phyloP scores from a whole-genome alignment of 768 basidiomycete genomes.

The Panaeolus papilionaceus region DNA sequence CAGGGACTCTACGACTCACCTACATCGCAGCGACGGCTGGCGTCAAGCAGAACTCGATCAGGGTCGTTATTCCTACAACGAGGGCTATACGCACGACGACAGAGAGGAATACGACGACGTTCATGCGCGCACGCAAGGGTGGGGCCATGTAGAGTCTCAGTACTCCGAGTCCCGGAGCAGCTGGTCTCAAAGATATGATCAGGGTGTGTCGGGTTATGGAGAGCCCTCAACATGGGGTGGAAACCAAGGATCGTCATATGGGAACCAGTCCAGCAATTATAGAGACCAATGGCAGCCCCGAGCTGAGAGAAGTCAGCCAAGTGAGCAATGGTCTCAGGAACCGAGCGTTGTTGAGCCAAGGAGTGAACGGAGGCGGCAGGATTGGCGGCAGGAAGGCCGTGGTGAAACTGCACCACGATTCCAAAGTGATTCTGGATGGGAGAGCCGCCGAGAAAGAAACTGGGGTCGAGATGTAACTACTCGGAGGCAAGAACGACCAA shows the following conservation, averaged over 20 bases:
- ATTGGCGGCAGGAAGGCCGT: slow-evolving; percentile 46
- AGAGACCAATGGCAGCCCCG: slow-evolving; percentile 36
- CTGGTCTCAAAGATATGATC: slow-evolving; percentile 57
- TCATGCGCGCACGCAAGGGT: slow-evolving; percentile 51
- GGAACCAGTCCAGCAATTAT: slow-evolving; percentile 33
- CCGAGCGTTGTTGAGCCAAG: neutral
- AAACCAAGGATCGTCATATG: slow-evolving; percentile 8
- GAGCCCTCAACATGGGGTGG: slow-evolving; percentile 51
- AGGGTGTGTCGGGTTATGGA: slow-evolving; percentile 47
- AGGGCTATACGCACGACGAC: slow-evolving; percentile 56
- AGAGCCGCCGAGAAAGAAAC: slow-evolving; percentile 51
- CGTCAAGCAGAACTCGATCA: slow-evolving; percentile 50
- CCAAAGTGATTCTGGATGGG: slow-evolving; percentile 61
- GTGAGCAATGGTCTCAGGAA: slow-evolving; percentile 40
- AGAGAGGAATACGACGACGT: slow-evolving; percentile 54
- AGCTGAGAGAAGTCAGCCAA: slow-evolving; percentile 30
- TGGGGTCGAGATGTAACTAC: slow-evolving; percentile 35
- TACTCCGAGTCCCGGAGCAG: slow-evolving; percentile 51
- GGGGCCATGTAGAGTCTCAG: slow-evolving; percentile 49
- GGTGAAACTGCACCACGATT: slow-evolving; percentile 44
- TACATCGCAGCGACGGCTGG: slow-evolving; percentile 61
- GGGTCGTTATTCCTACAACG: slow-evolving; percentile 52
- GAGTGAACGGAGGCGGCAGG: slow-evolving; percentile 39
- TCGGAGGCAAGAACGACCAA: slow-evolving; percentile 34
- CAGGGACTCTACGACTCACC: slow-evolving; percentile 61